A percentile compares a stretch with the other conserved stretches of the same genome.
phyloP scores from a whole-genome alignment of 257 asterid genomes.

The Solanum paucissectum region DNA sequence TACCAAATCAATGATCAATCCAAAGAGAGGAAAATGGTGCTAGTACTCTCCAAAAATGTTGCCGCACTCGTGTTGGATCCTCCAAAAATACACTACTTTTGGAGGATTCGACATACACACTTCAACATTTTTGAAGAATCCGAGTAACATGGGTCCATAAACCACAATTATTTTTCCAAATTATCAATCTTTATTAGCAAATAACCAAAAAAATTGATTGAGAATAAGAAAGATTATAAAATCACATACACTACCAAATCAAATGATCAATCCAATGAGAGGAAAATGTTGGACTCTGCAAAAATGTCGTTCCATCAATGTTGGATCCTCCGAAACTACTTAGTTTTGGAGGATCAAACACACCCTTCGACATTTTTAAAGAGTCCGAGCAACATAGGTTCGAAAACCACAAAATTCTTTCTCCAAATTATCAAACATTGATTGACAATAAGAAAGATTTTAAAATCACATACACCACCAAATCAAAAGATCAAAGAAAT shows the following conservation, averaged over 20 bases:
- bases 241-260: background rate
- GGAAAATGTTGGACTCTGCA: background rate
- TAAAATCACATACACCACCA: background rate
- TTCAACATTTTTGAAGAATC: background rate
- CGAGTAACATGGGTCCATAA: background rate
- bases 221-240: background rate
- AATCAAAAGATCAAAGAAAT: background rate
- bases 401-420: background rate
- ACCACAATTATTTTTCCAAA: background rate
- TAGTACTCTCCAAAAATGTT: background rate
- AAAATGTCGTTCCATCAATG: background rate
- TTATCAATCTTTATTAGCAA: background rate
- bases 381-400: background rate
- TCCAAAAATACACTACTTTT: background rate
- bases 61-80: background rate
- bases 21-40: background rate
- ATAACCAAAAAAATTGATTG: background rate
- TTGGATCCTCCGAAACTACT: background rate
- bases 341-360: background rate
- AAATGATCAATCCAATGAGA: background rate
- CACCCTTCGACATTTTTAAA: background rate
- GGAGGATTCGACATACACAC: background rate
- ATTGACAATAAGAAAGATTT: background rate
- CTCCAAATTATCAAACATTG: background rate
- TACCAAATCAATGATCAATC: background rate